Percentiles rank a stretch among this genome's conserved stretches.
phyloP scores from a whole-genome alignment of 2,329 filamentous ascomycete species.

The Neurospora sp. region DNA sequence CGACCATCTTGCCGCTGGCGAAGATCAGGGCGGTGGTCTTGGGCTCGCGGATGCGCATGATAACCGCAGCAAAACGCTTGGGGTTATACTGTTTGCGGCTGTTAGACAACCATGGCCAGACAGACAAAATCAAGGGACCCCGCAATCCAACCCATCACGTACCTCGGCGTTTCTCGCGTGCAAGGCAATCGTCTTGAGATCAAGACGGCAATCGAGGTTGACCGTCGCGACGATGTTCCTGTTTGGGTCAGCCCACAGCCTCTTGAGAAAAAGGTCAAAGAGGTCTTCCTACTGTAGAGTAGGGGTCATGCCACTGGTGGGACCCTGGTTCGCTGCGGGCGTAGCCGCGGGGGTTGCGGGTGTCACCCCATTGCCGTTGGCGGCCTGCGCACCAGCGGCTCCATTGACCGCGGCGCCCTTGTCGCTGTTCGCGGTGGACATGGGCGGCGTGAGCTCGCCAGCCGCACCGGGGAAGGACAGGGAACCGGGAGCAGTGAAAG shows the following conservation, averaged over 20 bases:
- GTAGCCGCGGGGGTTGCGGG: slow-evolving; percentile 87
- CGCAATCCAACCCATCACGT: slow-evolving; percentile 11
- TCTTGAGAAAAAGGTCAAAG: slow-evolving; percentile 12
- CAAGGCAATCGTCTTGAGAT: slow-evolving; percentile 96
- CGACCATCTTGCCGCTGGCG: slow-evolving; percentile 98
- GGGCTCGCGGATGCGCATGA: slow-evolving; percentile 98
- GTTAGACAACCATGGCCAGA: slow-evolving; percentile 23
- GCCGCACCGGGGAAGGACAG: slow-evolving; percentile 83
- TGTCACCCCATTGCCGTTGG: slow-evolving; percentile 69
- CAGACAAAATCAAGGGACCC: slow-evolving; percentile 4
- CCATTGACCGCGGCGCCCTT: slow-evolving; percentile 36
- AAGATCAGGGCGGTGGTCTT: slow-evolving; percentile 99
- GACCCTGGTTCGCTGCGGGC: slow-evolving; percentile 70
- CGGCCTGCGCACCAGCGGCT: slow-evolving; percentile 44
- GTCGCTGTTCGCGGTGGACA: slow-evolving; percentile 46
- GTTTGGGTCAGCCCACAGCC: slow-evolving; percentile 43
- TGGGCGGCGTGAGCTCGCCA: slow-evolving; percentile 71
- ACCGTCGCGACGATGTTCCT: slow-evolving; percentile 98
- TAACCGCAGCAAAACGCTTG: slow-evolving; percentile 95
- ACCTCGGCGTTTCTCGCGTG: slow-evolving; percentile 90
- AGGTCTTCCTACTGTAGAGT: too few species aligned
- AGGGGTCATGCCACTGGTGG: too few species aligned
- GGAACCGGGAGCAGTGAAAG: slow-evolving; percentile 86
- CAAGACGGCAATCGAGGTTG: slow-evolving; percentile 93
- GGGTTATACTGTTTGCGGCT: slow-evolving; percentile 16